Conservation (phyloP, 768 basidiomycete species). For the Leccinellum rugosiceps region DNA sequence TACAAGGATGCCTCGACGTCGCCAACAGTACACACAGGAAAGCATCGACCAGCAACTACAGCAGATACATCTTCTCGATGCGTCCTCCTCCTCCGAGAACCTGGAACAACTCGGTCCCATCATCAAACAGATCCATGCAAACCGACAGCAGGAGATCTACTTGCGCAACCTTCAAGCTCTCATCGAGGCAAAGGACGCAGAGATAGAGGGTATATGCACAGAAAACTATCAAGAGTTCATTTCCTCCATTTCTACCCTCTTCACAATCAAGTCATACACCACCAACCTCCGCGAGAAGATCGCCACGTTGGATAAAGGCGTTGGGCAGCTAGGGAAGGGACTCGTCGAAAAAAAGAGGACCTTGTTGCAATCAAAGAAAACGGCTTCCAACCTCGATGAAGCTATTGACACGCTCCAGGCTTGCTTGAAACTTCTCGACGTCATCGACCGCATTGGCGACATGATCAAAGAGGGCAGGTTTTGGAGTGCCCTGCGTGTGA, state of each 20-base stretch:
- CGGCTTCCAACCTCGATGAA: constrained; percentile 92
- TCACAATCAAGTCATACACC: constrained; percentile 95
- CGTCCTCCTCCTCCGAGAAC: constrained; percentile 88
- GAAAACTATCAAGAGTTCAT: constrained; percentile 99
- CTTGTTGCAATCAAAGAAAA: constrained; percentile 86
- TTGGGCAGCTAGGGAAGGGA: constrained; percentile 82
- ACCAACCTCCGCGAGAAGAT: constrained; percentile 91
- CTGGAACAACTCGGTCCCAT: constrained; percentile 93
- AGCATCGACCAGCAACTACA: constrained; percentile 87
- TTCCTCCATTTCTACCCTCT: constrained; percentile 91
- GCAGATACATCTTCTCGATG: constrained; percentile 86
- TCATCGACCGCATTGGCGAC: constrained; percentile 86
- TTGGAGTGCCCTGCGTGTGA: constrained; percentile 93
- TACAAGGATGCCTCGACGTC: constrained; percentile 63
- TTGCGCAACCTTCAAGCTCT: constrained; percentile 82
- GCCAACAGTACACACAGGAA: constrained; percentile 74
- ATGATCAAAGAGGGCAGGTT: constrained; percentile 94
- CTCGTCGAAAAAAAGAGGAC: constrained; percentile 93
- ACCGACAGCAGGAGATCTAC: constrained; percentile 85
- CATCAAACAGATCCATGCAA: constrained; percentile 89
- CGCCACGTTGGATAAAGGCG: constrained; percentile 80
- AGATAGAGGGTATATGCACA: constrained; percentile 94
- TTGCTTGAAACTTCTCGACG: constrained; percentile 87
- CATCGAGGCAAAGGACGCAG: constrained; percentile 90
- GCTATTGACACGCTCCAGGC: constrained; percentile 95